Evolutionary conservation across 768 basidiomycete genomes (phyloP), one percentile per base, ranked within the genome.

Genomic region (Leucosporidium scottii): DNA sequence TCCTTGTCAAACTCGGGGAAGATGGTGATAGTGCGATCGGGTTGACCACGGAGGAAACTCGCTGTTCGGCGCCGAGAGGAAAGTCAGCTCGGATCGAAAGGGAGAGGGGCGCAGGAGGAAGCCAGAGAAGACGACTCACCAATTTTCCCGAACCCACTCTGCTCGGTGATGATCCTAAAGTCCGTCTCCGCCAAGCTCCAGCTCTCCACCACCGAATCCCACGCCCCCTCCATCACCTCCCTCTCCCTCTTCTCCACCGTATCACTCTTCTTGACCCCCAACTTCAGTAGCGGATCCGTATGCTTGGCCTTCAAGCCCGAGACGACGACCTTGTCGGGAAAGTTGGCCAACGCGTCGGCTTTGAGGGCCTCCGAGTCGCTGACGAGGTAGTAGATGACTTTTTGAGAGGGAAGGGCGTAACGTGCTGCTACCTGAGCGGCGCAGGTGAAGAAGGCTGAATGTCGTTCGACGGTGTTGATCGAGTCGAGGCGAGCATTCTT

Each of bases 341-440:
- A 61, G 0, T 28, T 47, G 1, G 18, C 30, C 13, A 70, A 56
- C 2, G 62, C 69, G 54, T 58, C 55, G 1, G n/a, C 28, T 44
- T 70, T 65, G 62, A 70, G 69, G 1, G 10, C 23, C 9, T 58
- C 18, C 25, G 65, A 64, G 48, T 68, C 67, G 49, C 50, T 57
- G 48, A 64, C 51, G 54, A 70, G 62, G 59, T 67, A 70, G 65
- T 60, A 67, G 34, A 70, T 18, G 49, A 67, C n/a, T 13, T 62
- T 61, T 51, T 70, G 69, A 3, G 65, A 64, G 2, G 69, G 69
- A 25, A 63, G 59, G 28, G 69, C 69, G 51, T 66, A 61, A 3
- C 21, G 27, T 3, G 31, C 25, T 1, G 69, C 59, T 62, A 70
- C 48, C 20, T 48, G 28, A 6, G 55, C 59, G 36, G 69, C 69